Percentiles rank a stretch among this genome's conserved stretches.
phyloP scores from a whole-genome alignment of 2,329 filamentous ascomycete genomes.

The Colletotrichum orchidophilum region DNA sequence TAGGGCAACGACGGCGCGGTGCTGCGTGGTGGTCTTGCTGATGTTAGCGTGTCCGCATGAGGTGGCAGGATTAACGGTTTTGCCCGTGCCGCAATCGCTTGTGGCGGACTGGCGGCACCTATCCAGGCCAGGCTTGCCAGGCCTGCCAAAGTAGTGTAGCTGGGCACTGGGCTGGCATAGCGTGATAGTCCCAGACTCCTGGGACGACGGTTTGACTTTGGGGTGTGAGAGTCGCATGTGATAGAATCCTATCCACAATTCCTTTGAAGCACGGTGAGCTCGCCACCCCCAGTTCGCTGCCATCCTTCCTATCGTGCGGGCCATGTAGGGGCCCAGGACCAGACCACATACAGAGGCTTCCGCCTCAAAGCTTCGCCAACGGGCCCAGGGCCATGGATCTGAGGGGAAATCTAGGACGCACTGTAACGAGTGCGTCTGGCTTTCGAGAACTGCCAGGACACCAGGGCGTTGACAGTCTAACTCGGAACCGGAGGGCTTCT shows the following conservation, averaged over 20 bases:
- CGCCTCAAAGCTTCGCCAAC: constrained; percentile 27
- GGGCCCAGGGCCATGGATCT: not conserved
- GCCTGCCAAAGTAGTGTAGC: not conserved
- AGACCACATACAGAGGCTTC: constrained; percentile 4
- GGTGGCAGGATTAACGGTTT: constrained; percentile 20
- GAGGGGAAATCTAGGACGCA: not conserved
- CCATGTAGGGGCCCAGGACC: not conserved
- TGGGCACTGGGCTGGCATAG: constrained; percentile 2
- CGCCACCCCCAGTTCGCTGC: not conserved
- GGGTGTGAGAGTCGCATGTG: not conserved
- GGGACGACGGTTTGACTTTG: constrained; percentile 15
- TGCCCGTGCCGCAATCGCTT: constrained; percentile 28
- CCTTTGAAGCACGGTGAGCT: not conserved
- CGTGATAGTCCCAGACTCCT: constrained; percentile 27
- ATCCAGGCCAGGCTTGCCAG: not conserved
- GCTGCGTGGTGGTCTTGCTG: not conserved
- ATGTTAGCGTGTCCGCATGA: not conserved
- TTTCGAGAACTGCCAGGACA: not conserved
- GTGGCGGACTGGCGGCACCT: constrained; percentile 29
- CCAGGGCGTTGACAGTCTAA: constrained; percentile 1
- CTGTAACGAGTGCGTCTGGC: not conserved
- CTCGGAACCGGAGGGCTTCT: not conserved
- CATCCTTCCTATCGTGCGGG: not conserved
- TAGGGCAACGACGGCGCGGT: not conserved
- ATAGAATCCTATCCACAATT: not conserved